Evolutionary conservation across 2,329 filamentous ascomycete genomes (phyloP).

Genomic region (Cladobotryum mycophilum): DNA sequence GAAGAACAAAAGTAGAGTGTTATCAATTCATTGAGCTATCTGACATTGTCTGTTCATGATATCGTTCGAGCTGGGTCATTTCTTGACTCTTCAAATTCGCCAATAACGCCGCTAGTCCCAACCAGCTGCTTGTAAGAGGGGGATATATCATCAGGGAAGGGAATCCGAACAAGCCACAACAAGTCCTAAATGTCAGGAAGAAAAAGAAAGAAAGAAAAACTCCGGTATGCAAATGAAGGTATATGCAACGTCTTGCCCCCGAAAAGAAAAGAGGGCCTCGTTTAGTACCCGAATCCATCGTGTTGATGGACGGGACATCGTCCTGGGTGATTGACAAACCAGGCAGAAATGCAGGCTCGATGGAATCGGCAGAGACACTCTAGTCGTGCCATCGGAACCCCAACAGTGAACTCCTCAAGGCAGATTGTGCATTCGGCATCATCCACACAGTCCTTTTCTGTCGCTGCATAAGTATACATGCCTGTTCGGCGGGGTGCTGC

Average conservation of each 20-base stretch:
- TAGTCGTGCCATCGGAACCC: conserved; percentile 56
- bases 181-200: neutral
- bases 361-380: conserved; percentile 64
- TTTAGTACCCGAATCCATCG: conserved; percentile 45
- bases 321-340: conserved; percentile 57
- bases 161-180: conserved; percentile 4
- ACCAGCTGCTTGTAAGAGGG: neutral
- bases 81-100: conserved; percentile 1
- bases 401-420: conserved; percentile 58
- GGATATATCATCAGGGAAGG: conserved; percentile 5
- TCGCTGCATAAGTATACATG: conserved; percentile 58
- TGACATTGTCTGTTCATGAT: neutral
- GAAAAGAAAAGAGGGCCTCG: neutral
- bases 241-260: conserved; percentile 2
- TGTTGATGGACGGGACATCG: conserved; percentile 62
- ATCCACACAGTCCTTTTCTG: conserved; percentile 63
- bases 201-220: neutral
- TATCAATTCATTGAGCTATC: conserved; percentile 7
- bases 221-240: conserved; percentile 10
- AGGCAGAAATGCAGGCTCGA: conserved; percentile 51
- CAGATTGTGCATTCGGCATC: conserved; percentile 64
- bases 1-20: neutral
- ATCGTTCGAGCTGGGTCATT: conserved; percentile 2
- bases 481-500: conserved; percentile 44
- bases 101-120: conserved; percentile 3